A percentile compares a stretch with the other conserved stretches of the same genome.
These are phyloP conservation scores for Lunularia cruciata DNA, from an alignment of 225 moss, liverwort and hornwort species.

Conservation along the genomic window DNA sequence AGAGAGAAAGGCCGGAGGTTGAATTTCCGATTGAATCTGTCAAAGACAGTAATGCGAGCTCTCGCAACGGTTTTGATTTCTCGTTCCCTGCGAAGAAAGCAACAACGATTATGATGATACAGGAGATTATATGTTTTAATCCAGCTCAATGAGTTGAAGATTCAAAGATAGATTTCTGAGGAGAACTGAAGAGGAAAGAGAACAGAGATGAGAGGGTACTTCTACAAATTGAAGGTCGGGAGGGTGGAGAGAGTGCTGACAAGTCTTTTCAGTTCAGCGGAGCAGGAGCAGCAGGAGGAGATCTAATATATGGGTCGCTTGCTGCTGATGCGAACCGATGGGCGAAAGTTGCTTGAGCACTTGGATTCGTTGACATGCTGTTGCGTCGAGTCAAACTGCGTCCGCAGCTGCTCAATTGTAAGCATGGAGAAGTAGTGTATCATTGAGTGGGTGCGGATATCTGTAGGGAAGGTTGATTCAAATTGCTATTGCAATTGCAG, in stretches of 20 bases:
- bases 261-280: not conserved
- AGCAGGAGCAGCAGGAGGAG: not conserved
- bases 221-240: not conserved
- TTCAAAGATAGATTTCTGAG: not conserved
- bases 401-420: constrained; percentile 4
- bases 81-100: not conserved
- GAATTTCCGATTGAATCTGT: too few relatives aligned
- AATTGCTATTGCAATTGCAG: not conserved
- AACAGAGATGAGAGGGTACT: not conserved
- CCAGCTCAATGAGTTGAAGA: not conserved
- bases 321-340: not conserved
- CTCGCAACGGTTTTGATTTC: not conserved
- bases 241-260: not conserved
- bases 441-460: not conserved
- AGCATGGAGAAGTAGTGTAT: not conserved
- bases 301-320: not conserved
- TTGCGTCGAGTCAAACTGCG: not conserved
- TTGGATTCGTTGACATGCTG: not conserved
- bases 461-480: not conserved
- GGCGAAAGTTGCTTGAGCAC: not conserved
- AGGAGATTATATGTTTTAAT: not conserved
- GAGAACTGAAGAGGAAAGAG: not conserved
- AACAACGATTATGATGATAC: too few relatives aligned
- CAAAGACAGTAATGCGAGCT: not conserved
- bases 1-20: not conserved